Conservation (phyloP, 345 rosid species). For the Rhodamnia argentea region DNA sequence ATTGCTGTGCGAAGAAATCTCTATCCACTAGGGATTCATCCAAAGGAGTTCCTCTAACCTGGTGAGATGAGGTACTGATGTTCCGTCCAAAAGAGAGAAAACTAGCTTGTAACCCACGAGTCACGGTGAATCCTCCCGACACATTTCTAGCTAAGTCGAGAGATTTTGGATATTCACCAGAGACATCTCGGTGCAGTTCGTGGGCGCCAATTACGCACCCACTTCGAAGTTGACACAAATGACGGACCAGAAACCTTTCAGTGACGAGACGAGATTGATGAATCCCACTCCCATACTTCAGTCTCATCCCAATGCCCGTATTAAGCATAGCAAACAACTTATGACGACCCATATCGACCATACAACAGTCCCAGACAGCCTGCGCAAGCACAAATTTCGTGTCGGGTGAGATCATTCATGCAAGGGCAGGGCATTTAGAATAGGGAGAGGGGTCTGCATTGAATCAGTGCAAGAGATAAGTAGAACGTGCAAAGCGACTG, state of each 20-base stretch:
- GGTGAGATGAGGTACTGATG: background rate
- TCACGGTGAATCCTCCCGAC: background rate
- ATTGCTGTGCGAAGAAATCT: constrained; percentile 44
- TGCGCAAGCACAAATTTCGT: background rate
- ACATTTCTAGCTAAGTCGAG: background rate
- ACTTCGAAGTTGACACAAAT: background rate
- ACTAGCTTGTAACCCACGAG: background rate
- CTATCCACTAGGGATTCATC: constrained; percentile 28
- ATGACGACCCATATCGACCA: background rate
- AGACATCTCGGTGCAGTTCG: background rate
- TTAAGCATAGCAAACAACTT: background rate
- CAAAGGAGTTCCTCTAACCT: constrained; percentile 4
- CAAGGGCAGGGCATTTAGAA: background rate
- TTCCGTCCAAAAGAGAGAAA: background rate
- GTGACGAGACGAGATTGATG: background rate
- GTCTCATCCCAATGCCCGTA: background rate
- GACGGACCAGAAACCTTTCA: background rate
- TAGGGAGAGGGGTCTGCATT: background rate
- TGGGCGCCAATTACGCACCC: background rate
- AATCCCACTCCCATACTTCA: background rate
- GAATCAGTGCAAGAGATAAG: background rate
- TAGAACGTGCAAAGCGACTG: background rate
- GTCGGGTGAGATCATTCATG: background rate
- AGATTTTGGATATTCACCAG: background rate
- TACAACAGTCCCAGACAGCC: background rate